Percentiles rank a stretch among this genome's conserved stretches.
These are phyloP conservation scores for Skeletonema tropicum DNA, from an alignment of 108 stramenopile species.

Conservation along the genomic window DNA sequence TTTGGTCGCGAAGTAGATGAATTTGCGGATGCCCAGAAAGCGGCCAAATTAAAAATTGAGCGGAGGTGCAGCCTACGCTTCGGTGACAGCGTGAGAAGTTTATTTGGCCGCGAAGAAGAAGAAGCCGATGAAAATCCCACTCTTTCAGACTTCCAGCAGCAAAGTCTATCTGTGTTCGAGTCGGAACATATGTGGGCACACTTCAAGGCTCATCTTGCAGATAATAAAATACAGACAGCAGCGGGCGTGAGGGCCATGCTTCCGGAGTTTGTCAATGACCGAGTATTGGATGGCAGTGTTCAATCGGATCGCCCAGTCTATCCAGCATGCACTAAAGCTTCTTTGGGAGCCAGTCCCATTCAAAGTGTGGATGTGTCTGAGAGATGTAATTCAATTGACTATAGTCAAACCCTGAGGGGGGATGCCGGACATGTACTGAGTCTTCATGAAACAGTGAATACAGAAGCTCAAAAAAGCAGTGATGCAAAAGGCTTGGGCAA, in stretches of 20 bases:
- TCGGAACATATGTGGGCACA: conserved; percentile 9
- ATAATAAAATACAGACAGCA: neutral
- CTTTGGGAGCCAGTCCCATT: neutral
- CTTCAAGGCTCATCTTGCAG: conserved; percentile 1
- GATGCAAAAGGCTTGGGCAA: neutral
- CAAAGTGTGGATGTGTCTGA: neutral
- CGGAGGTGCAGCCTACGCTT: neutral
- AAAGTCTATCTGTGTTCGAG: conserved; percentile 7
- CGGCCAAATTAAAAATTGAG: too few species aligned
- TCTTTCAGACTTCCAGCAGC: neutral
- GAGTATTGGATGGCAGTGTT: neutral
- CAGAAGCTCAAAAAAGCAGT: neutral
- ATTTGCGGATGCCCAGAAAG: neutral
- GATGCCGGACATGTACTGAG: neutral
- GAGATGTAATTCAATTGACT: neutral
- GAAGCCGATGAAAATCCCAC: neutral
- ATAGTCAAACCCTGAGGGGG: neutral
- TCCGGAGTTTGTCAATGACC: neutral
- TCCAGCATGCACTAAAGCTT: neutral
- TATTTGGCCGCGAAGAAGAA: neutral
- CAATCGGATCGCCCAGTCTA: neutral
- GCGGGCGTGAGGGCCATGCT: neutral
- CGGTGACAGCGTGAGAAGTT: neutral
- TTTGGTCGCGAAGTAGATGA: neutral
- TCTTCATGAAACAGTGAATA: neutral